A percentile compares a stretch with the other conserved stretches of the same genome.
Evolutionary conservation across 1,284 basidiomycete genomes (phyloP).

Genomic region (Thelephora terrestris): DNA sequence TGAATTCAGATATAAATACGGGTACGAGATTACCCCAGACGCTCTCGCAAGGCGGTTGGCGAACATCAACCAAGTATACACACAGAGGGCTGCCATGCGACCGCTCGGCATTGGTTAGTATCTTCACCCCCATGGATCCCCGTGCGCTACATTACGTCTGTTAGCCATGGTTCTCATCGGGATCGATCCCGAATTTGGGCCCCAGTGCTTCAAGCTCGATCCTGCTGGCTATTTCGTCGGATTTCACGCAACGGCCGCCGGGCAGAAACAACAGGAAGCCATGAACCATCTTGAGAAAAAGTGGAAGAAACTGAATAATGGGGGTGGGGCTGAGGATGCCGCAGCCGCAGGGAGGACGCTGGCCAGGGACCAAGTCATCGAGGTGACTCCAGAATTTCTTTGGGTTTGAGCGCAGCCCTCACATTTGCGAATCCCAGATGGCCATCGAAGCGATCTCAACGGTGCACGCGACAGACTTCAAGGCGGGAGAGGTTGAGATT

Average conservation of each 20-base stretch:
- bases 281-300: constrained; percentile 99
- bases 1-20: constrained; percentile 93
- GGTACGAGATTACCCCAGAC: constrained; percentile 96
- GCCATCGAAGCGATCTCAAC: constrained; percentile 93
- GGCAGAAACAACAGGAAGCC: constrained; percentile 97
- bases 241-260: constrained; percentile 93
- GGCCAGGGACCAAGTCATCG: constrained; percentile 65
- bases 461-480: constrained; percentile 93
- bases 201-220: constrained; percentile 96
- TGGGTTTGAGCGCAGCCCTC: neutral
- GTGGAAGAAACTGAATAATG: constrained; percentile 89
- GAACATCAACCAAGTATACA: constrained; percentile 99
- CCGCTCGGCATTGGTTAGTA: constrained; percentile 87
- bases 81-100: constrained; percentile 94
- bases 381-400: constrained; percentile 39
- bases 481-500: constrained; percentile 82
- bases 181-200: constrained; percentile 81
- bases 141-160: neutral
- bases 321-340: constrained; percentile 67
- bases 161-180: constrained; percentile 96
- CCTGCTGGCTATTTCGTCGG: constrained; percentile 98
- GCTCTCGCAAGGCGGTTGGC: constrained; percentile 89
- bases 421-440: constrained; percentile 40
- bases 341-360: constrained; percentile 58
- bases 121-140: constrained; percentile 3